These are phyloP conservation scores for Neurospora sp. DNA, from an alignment of 495 filamentous ascomycete species.

Conservation along the genomic window DNA sequence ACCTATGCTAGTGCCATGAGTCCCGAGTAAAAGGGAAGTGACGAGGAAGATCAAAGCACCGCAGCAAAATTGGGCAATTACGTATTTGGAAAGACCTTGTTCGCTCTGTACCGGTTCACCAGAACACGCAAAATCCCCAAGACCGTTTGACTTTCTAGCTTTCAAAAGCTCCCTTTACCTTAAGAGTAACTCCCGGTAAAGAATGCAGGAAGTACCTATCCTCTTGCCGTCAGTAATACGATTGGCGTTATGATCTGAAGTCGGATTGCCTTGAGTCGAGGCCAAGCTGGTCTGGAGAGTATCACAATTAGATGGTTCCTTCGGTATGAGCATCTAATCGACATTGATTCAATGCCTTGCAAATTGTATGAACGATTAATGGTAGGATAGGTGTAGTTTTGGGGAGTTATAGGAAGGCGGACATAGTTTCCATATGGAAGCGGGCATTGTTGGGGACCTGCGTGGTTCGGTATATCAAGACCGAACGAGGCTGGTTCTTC, in stretches of 20 bases:
- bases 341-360: background rate
- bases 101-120: background rate
- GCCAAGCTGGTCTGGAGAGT: background rate
- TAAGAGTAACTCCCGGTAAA: background rate
- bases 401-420: background rate
- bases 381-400: background rate
- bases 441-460: fast-evolving
- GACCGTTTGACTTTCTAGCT: background rate
- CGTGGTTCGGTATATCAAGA: background rate
- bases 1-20: background rate
- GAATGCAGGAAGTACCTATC: background rate
- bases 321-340: background rate
- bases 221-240: background rate
- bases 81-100: background rate
- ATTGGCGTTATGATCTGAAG: background rate
- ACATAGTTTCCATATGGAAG: background rate
- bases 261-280: background rate
- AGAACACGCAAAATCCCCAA: background rate
- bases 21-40: background rate
- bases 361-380: fast-evolving
- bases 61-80: background rate
- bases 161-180: background rate
- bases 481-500: fast-evolving
- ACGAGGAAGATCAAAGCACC: background rate
- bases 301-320: background rate